Evolutionary conservation across 2,329 filamentous ascomycete genomes (phyloP), one percentile per base, ranked within the genome.

Genomic region (Aspergillus transmontanensis): DNA sequence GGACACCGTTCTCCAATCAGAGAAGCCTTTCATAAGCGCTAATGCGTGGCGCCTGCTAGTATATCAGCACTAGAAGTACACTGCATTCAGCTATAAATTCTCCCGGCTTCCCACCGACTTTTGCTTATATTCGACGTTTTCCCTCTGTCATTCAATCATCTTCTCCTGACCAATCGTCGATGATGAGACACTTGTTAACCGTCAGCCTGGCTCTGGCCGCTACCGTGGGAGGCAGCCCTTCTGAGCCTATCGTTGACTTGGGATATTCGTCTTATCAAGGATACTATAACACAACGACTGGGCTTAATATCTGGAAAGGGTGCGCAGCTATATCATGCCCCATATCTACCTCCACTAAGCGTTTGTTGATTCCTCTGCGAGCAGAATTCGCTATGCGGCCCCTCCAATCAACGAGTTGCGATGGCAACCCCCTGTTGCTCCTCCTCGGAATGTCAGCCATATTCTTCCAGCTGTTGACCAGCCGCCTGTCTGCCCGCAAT

Each of bases 351-450:
- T 48, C 5, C 12, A 26, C 23, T 23, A 4, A 48, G 1, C n/a
- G 26, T 19, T 28, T 28, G 23, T 19, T 28, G 21, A 28, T 16
- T 28, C 5, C 21, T 26, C 7, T 28, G 23, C 4, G 39, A 41
- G 6, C 39, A 48, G 21, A 10, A 51, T 61, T 30, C 59, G 59
- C 16, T 61, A 61, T 21, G 59, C 59, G 3, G 59, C 59, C 9
- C 59, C 59, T 19, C 59, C 59, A 11, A 7, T 58, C 11, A 30
- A 53, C n/a, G 34, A 61, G 4, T 21, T 58, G n/a, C 59, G 59
- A 7, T 61, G 59, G 59, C 21, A 30, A n/a, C 50, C 57, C 21
- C 59, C 59, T 9, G 53, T 46, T 9, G 39, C 54, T 26, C 59
- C 59, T 6, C 14, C 21, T 48, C 21, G 45, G 23, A 26, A 48